Conservation (phyloP, 192 early-diverging fungal genomes). For the Linnemannia exigua region DNA sequence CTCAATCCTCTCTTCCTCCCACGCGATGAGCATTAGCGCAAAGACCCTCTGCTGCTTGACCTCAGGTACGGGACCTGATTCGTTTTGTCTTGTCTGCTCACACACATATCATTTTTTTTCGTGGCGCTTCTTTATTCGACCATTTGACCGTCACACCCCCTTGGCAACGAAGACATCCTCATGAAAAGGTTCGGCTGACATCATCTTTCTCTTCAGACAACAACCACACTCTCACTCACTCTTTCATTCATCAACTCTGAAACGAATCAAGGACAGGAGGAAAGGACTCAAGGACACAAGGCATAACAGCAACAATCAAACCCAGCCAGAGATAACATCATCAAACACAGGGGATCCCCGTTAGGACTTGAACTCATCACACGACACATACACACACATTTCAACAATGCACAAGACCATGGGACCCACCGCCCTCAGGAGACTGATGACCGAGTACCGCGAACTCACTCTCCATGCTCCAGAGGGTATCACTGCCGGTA, state of each 20-base stretch:
- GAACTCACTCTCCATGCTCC: constrained; percentile 92
- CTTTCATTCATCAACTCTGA: neutral
- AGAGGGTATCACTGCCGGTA: constrained; percentile 93
- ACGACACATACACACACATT: neutral
- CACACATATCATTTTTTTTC: neutral
- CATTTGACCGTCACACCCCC: neutral
- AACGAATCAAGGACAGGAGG: neutral
- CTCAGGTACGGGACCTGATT: neutral
- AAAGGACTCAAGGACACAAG: neutral
- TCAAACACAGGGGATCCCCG: neutral
- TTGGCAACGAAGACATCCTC: too few relatives aligned
- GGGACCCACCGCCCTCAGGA: constrained; percentile 86
- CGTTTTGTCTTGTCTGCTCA: neutral
- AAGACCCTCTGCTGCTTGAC: neutral
- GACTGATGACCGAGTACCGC: constrained; percentile 95
- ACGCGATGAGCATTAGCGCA: too few relatives aligned
- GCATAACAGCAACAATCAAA: neutral
- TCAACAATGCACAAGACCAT: constrained; percentile 49
- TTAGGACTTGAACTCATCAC: neutral
- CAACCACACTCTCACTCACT: neutral
- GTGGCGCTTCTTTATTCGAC: neutral
- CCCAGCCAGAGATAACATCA: neutral
- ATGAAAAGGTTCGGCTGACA: too few relatives aligned
- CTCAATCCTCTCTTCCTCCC: neutral
- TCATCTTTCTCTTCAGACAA: neutral